A percentile compares a stretch with the other conserved stretches of the same genome.
Conservation (phyloP, 768 basidiomycete species). For the Melanogaster broomeanus region DNA sequence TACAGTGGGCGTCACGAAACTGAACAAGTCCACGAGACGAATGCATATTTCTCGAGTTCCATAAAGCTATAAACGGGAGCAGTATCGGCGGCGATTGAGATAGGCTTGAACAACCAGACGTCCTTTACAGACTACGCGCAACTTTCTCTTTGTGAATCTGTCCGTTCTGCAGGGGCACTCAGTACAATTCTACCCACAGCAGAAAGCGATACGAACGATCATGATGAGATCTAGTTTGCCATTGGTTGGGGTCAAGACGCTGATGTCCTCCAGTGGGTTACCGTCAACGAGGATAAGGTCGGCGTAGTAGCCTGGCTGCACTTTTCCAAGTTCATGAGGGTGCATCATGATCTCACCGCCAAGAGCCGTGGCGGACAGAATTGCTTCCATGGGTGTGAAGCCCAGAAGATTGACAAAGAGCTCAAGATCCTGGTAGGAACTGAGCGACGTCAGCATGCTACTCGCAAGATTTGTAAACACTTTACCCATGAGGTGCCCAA, state of each 20-base stretch:
- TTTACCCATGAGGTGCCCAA: conserved; percentile 35
- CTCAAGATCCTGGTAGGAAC: conserved; percentile 38
- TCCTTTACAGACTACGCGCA: background rate
- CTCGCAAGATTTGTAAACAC: background rate
- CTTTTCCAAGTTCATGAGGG: conserved; percentile 38
- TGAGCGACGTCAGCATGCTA: conserved; percentile 8
- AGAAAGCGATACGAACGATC: conserved; percentile 25
- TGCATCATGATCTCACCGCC: conserved; percentile 39
- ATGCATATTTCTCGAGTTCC: too few relatives aligned
- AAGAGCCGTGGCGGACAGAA: conserved; percentile 35
- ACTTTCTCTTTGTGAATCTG: conserved; percentile 22
- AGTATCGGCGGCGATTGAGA: too few relatives aligned
- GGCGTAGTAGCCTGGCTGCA: conserved; percentile 38
- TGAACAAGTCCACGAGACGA: too few relatives aligned
- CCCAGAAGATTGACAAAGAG: conserved; percentile 37
- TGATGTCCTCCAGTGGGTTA: conserved; percentile 37
- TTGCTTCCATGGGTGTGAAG: conserved; percentile 39
- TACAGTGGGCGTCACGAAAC: too few relatives aligned
- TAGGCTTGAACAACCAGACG: too few relatives aligned
- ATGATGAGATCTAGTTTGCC: conserved; percentile 36
- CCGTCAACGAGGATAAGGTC: conserved; percentile 39
- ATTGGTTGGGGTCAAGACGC: conserved; percentile 28
- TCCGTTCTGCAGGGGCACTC: conserved; percentile 19
- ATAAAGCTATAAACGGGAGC: too few relatives aligned
- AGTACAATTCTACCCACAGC: background rate